phyloP scores from a whole-genome alignment of 2,329 filamentous ascomycete genomes.

The Gaeumannomyces tritici region DNA sequence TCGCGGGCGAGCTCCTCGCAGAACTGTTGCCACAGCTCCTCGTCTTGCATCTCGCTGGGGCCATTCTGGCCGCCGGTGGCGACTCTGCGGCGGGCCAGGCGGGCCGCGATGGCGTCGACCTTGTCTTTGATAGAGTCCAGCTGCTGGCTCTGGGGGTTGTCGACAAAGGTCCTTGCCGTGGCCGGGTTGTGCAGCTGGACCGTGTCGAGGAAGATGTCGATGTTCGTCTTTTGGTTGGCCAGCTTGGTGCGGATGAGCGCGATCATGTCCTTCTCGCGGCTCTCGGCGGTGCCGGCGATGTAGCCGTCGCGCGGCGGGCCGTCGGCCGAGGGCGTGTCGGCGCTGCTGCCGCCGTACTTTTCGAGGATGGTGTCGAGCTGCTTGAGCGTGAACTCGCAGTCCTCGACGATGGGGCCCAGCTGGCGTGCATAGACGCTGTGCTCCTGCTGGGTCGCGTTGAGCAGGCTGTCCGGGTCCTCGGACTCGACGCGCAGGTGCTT shows the following conservation, averaged over 20 bases:
- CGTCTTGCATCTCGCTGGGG: conserved; percentile 19
- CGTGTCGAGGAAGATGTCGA: conserved; percentile 48
- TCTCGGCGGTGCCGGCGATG: conserved; percentile 18
- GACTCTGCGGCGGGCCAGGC: conserved; percentile 29
- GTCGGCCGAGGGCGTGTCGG: conserved; percentile 4
- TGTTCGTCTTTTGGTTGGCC: conserved; percentile 42
- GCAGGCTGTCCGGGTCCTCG: conserved; percentile 43
- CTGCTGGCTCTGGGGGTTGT: conserved; percentile 16
- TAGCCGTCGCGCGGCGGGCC: conserved; percentile 9
- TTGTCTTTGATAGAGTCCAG: conserved; percentile 50
- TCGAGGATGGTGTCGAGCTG: conserved; percentile 44
- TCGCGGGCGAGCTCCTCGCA: conserved; percentile 46
- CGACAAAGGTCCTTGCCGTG: conserved; percentile 17
- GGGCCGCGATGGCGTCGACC: conserved; percentile 45
- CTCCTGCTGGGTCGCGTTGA: conserved; percentile 27
- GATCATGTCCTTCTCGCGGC: conserved; percentile 28
- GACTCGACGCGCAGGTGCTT: conserved; percentile 49
- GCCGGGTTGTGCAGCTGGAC: conserved; percentile 41
- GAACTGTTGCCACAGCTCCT: conserved; percentile 49
- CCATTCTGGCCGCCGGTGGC: neutral
- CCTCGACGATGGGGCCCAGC: conserved; percentile 41
- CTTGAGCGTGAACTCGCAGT: conserved; percentile 44
- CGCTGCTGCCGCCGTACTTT: conserved; percentile 24
- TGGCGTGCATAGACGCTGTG: conserved; percentile 36
- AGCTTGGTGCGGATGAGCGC: conserved; percentile 35